Base-by-base conservation (phyloP, 83 land plant species). In the Thuja plicata region DNA sequence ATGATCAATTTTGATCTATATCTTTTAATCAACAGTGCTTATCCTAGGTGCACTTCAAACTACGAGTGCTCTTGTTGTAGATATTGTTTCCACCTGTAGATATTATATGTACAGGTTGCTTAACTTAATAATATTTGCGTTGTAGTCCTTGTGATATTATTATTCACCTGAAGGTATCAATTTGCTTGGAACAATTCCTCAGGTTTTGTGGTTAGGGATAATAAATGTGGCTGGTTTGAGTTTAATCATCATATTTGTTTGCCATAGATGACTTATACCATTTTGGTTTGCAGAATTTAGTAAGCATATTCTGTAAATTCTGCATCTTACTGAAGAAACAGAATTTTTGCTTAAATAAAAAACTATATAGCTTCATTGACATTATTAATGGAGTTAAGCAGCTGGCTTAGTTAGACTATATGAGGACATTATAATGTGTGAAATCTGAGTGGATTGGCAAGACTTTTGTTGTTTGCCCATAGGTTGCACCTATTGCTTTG, bases 11-110 rank as follows among this genome's bases (percentile, higher is more conserved):
- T 83, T 83, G 85, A 83, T 83, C 52, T 48, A 46, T 43, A 45
- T 48, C 85, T 83, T 82, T 46, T 48, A 83, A 83, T 48, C 32
- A 48, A 83, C 85, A 83, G 30, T 83, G 45, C 27, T 48, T 82
- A 27, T 82, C 12, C 11, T 46, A 46, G 54, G 55, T 48, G 50
- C 85, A 48, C 85, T 83, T 48, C 5, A 83, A 83, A 83, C 17
- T 48, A 83, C 27, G 85, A 83, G 85, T 83, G 50, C 55, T 83
- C 50, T 83, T n/a, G 6, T 4, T 83, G 85, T 83, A 83, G 85
- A 83, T 83, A 83, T 30, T 83, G 48, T 83, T 83, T 83, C 34
- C 27, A 83, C 85, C 52, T 27, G 30, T 30, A 83, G 85, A 30
- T 30, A 45, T 46, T 83, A 46, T 83, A 48, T 83, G 85, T 83